Percentiles rank a stretch among this genome's conserved stretches.
phyloP scores from a whole-genome alignment of 257 asterid genomes.

The Echites panduratus region DNA sequence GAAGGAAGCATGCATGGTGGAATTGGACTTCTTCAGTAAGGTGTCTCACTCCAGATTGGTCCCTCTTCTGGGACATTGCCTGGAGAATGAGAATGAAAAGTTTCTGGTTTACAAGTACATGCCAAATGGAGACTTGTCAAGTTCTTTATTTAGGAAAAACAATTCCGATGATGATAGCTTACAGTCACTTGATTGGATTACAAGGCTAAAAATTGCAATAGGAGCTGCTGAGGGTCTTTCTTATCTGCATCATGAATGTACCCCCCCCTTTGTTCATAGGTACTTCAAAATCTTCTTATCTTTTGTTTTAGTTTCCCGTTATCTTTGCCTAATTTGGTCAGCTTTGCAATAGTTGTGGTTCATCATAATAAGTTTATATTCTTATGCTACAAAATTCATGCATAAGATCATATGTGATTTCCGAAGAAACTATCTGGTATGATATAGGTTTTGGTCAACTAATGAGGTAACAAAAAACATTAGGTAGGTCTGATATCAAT shows the following conservation, averaged over 20 bases:
- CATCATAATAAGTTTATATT: background rate
- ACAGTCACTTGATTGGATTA: conserved; percentile 95
- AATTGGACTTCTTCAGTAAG: conserved; percentile 63
- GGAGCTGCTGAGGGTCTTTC: conserved; percentile 91
- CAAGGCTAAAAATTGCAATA: conserved; percentile 83
- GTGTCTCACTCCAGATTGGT: conserved; percentile 74
- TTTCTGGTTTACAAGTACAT: conserved; percentile 72
- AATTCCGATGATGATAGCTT: conserved; percentile 47
- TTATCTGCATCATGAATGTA: conserved; percentile 87
- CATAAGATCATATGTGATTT: background rate
- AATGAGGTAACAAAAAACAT: background rate
- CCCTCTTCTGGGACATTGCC: conserved; percentile 80
- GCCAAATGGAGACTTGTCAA: conserved; percentile 83
- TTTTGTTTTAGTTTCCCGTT: conserved; percentile 6
- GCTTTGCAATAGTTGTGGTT: background rate
- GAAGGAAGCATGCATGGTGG: conserved; percentile 55
- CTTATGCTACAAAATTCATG: background rate
- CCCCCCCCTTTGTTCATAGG: conserved; percentile 95
- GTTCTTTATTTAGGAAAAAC: conserved; percentile 70
- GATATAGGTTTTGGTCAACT: background rate
- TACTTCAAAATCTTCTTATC: conserved; percentile 24
- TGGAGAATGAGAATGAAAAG: conserved; percentile 84
- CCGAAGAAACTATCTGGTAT: background rate
- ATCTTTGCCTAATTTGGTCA: background rate
- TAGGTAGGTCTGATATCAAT: background rate